These are phyloP conservation scores for Thielaviopsis euricoi DNA, from an alignment of 2,329 filamentous ascomycete species.

Conservation along the genomic window DNA sequence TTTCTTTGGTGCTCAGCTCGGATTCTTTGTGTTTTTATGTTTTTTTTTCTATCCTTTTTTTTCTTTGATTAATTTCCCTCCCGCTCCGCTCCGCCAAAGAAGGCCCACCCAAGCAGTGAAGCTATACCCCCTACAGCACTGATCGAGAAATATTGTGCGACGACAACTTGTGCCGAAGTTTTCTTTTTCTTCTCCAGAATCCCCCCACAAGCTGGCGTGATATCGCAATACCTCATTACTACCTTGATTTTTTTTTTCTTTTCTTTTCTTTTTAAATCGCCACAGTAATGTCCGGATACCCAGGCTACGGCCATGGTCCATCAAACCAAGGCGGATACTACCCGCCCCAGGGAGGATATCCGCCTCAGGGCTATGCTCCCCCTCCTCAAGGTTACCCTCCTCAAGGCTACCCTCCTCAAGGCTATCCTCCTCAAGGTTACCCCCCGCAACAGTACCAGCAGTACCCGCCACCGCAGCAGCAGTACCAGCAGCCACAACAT, in stretches of 20 bases:
- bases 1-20: background rate
- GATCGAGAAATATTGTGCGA: background rate
- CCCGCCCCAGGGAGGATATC: constrained; percentile 13
- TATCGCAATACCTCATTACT: background rate
- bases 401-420: constrained; percentile 6
- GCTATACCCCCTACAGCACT: background rate
- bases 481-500: constrained; percentile 11
- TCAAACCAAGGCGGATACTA: constrained; percentile 13
- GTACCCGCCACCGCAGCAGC: constrained; percentile 10
- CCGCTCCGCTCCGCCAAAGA: background rate
- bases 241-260: background rate
- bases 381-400: constrained; percentile 13
- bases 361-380: constrained; percentile 14
- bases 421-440: constrained; percentile 2
- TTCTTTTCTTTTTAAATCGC: background rate
- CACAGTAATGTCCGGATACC: constrained; percentile 10
- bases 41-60: background rate
- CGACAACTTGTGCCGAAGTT: background rate
- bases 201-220: background rate
- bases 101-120: background rate
- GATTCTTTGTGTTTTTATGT: background rate
- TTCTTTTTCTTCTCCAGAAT: background rate
- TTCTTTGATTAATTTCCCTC: background rate
- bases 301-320: constrained; percentile 14
- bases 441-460: constrained; percentile 2